Percentiles rank a stretch among this genome's conserved stretches.
Evolutionary conservation across 1,284 basidiomycete genomes (phyloP).

Genomic region (Trametes hirsuta): DNA sequence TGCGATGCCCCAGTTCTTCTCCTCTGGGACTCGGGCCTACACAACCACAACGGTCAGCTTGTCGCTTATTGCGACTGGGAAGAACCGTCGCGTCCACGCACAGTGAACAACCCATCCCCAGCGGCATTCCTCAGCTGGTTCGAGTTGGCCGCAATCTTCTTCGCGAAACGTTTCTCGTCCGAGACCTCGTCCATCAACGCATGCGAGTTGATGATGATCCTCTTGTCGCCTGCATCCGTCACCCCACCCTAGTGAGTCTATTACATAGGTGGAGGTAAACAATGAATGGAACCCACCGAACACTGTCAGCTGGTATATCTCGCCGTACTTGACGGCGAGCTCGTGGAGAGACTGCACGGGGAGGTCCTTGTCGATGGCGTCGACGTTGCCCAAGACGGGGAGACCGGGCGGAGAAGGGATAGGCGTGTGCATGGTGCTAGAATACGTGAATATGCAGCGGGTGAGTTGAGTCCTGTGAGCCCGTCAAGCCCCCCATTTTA

Average conservation of each 20-base stretch:
- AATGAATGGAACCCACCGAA: conserved; percentile 33
- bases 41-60: neutral
- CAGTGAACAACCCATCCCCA: conserved; percentile 51
- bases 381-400: conserved; percentile 48
- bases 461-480: too few relatives aligned
- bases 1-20: conserved; percentile 51
- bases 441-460: too few relatives aligned
- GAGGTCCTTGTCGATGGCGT: conserved; percentile 40
- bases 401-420: conserved; percentile 45
- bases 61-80: neutral
- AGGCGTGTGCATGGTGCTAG: conserved; percentile 25
- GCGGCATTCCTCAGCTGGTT: conserved; percentile 44
- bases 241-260: neutral
- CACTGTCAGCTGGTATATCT: conserved; percentile 45
- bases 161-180: conserved; percentile 49
- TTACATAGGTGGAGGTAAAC: neutral
- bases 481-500: too few relatives aligned
- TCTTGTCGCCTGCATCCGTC: conserved; percentile 28
- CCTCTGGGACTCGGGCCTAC: conserved; percentile 36
- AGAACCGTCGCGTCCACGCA: neutral
- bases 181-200: conserved; percentile 45
- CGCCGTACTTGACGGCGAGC: conserved; percentile 47
- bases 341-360: conserved; percentile 41
- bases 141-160: conserved; percentile 39
- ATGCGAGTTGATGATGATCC: conserved; percentile 40